Conservation (phyloP, 179 eudicot species). For the Drosera spatulata region DNA sequence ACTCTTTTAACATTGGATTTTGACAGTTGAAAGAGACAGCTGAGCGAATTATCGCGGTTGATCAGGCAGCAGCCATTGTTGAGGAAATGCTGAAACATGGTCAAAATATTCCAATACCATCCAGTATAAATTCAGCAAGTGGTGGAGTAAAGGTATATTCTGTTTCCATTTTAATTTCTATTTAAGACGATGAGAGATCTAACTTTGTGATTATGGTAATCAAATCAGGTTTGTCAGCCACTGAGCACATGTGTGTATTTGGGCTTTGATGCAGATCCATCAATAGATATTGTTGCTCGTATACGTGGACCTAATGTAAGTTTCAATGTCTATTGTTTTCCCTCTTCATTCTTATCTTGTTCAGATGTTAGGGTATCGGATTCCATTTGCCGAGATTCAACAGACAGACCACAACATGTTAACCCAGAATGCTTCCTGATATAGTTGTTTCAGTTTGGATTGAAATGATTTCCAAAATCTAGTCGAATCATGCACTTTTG, state of each 20-base stretch:
- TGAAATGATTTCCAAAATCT: no score
- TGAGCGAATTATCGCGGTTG: slow-evolving; percentile 87
- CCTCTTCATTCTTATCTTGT: background rate
- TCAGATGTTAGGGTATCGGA: background rate
- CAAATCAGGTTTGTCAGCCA: slow-evolving; percentile 45
- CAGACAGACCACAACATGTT: no score
- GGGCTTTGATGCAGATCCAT: slow-evolving; percentile 95
- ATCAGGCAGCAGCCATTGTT: slow-evolving; percentile 91
- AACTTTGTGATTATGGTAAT: slow-evolving; percentile 16
- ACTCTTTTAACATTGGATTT: no score
- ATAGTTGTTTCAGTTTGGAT: no score
- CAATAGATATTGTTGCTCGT: slow-evolving; percentile 59
- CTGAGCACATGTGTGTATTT: slow-evolving; percentile 71
- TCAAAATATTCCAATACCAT: background rate
- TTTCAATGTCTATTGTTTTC: slow-evolving; percentile 4
- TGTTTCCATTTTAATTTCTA: background rate
- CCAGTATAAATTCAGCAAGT: background rate
- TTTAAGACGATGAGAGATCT: slow-evolving; percentile 7
- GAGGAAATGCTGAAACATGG: slow-evolving; percentile 83
- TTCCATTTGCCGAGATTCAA: no score
- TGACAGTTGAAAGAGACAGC: slow-evolving; percentile 82
- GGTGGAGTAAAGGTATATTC: slow-evolving; percentile 22
- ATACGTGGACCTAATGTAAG: slow-evolving; percentile 99
- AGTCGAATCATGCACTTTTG: no score
- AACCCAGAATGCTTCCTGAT: no score